phyloP scores from a whole-genome alignment of 345 rosid species.

The Populus euphratica region DNA sequence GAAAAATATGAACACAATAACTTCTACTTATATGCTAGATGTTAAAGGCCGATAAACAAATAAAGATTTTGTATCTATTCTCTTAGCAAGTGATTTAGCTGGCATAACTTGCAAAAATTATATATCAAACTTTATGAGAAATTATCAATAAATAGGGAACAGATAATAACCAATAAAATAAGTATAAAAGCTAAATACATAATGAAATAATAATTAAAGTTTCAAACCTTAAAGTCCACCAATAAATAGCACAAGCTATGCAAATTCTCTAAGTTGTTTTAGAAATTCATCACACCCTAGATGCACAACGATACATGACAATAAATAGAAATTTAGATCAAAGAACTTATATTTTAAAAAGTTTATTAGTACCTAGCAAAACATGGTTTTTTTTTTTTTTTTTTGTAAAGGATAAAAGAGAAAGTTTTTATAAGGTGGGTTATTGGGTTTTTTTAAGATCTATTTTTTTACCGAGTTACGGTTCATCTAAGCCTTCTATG shows the following conservation, averaged over 20 bases:
- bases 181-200: neutral
- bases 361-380: no score
- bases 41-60: constrained; percentile 93
- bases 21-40: constrained; percentile 64
- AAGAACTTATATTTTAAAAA: no score
- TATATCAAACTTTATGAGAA: neutral
- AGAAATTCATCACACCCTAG: constrained; percentile 83
- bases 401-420: no score
- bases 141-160: neutral
- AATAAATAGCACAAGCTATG: constrained; percentile 85
- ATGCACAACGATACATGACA: constrained; percentile 41
- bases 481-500: rapidly evolving
- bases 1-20: constrained; percentile 1
- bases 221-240: constrained; percentile 93
- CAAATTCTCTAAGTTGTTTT: constrained; percentile 64
- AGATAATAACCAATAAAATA: neutral
- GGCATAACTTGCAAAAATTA: constrained; percentile 65
- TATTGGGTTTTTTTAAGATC: no score
- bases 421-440: no score
- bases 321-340: no score
- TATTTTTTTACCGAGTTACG: no score
- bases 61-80: constrained; percentile 59
- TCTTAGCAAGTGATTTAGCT: constrained; percentile 75
- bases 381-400: no score
- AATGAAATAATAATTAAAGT: neutral